Conservation (phyloP, 768 basidiomycete species). For the Clavulina sp. region DNA sequence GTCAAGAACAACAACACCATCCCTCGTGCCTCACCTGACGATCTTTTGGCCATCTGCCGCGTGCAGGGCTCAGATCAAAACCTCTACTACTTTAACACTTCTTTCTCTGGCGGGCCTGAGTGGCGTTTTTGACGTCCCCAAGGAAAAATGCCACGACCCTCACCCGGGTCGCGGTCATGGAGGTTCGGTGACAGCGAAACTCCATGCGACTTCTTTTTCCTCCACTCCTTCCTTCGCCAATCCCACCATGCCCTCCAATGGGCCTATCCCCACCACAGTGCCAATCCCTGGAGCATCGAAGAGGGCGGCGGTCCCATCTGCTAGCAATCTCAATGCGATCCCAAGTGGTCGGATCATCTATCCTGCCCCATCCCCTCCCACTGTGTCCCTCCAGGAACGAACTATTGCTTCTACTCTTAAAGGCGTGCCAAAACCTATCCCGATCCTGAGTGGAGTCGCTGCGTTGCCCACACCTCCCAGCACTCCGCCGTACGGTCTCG, state of each 20-base stretch:
- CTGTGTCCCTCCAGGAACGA: neutral
- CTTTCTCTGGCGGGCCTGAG: slow-evolving; percentile 90
- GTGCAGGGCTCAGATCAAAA: slow-evolving; percentile 56
- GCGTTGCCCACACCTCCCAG: slow-evolving; percentile 54
- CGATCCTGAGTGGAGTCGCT: slow-evolving; percentile 8
- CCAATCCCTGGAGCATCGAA: neutral
- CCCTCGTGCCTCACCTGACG: too few species aligned
- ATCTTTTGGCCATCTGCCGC: slow-evolving; percentile 73
- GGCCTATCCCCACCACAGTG: neutral
- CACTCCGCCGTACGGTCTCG: slow-evolving; percentile 41
- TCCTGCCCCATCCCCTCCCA: neutral
- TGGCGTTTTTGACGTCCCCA: slow-evolving; percentile 93
- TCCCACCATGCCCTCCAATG: neutral
- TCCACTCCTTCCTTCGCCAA: slow-evolving; percentile 20
- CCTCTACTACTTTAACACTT: slow-evolving; percentile 83
- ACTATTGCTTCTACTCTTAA: neutral
- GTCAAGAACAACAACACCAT: too few species aligned
- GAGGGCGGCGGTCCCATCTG: neutral
- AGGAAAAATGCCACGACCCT: slow-evolving; percentile 84
- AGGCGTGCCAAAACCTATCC: neutral
- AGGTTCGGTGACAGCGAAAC: slow-evolving; percentile 80
- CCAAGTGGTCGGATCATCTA: neutral
- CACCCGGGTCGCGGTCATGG: slow-evolving; percentile 69
- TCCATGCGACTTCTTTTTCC: slow-evolving; percentile 29
- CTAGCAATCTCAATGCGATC: neutral